Evolutionary conservation across 1,284 basidiomycete genomes (phyloP).

Genomic region (Fomitiporia mediterranea): DNA sequence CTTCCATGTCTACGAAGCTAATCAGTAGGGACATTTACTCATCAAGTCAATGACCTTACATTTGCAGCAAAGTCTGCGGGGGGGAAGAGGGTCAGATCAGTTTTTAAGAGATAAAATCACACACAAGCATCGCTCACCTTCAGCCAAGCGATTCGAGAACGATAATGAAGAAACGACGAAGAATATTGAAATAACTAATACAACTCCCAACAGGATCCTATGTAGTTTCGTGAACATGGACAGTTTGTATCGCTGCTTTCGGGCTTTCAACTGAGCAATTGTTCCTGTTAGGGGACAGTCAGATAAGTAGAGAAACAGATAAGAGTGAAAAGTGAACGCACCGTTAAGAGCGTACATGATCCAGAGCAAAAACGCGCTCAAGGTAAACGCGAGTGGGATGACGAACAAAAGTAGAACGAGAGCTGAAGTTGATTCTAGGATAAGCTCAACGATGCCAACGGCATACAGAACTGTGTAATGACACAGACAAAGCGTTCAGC

Average conservation of each 20-base stretch:
- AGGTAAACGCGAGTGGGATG: conserved; percentile 88
- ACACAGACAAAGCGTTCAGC: conserved; percentile 4
- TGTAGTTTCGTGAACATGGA: conserved; percentile 85
- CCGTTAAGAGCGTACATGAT: conserved; percentile 88
- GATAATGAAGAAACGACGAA: conserved; percentile 91
- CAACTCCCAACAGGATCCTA: conserved; percentile 81
- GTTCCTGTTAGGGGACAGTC: conserved; percentile 50
- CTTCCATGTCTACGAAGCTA: conserved; percentile 91
- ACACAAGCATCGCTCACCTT: conserved; percentile 55
- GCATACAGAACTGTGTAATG: conserved; percentile 71
- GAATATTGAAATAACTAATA: conserved; percentile 82
- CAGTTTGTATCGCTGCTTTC: conserved; percentile 86
- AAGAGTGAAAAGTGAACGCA: conserved; percentile 30
- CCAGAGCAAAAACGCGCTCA: conserved; percentile 95
- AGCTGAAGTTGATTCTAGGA: conserved; percentile 83
- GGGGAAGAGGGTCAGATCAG: neutral
- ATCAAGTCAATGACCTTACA: neutral
- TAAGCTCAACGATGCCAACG: conserved; percentile 87
- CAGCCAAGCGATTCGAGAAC: conserved; percentile 85
- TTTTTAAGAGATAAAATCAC: neutral
- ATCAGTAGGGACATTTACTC: conserved; percentile 30
- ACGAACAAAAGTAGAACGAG: conserved; percentile 80
- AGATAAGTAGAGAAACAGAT: conserved; percentile 16
- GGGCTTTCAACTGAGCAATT: conserved; percentile 74
- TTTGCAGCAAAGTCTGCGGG: neutral